Conservation (phyloP, 179 eudicot species). For the Spinacia oleracea region DNA sequence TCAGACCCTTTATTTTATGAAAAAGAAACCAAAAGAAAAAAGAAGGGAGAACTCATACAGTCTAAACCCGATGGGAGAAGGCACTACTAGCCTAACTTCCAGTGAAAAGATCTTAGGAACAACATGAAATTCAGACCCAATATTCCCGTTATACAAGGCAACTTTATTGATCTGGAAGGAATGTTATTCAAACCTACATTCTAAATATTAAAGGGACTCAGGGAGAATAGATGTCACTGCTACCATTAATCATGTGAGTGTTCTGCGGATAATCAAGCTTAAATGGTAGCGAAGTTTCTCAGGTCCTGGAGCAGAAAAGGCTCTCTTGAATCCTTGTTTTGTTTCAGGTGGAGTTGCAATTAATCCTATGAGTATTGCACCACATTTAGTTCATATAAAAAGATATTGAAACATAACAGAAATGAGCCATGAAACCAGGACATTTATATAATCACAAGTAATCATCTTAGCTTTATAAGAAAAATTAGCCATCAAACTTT, state of each 20-base stretch:
- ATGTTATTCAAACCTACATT: no score
- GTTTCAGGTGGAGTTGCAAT: conserved; percentile 62
- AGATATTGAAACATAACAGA: no score
- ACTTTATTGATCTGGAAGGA: no score
- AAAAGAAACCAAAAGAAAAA: no score
- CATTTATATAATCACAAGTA: not conserved
- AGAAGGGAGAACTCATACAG: no score
- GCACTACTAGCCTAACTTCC: no score
- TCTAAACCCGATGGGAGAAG: no score
- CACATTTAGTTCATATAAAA: not conserved
- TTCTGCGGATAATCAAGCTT: not conserved
- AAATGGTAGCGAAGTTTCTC: conserved; percentile 97
- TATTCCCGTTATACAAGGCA: no score
- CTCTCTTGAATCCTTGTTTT: conserved; percentile 97
- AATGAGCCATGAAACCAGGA: not conserved
- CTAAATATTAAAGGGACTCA: no score
- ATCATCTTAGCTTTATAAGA: not conserved
- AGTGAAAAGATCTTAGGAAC: no score
- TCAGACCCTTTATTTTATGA: no score
- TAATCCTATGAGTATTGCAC: conserved; percentile 48
- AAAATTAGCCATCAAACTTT: not conserved
- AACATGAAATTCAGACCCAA: no score
- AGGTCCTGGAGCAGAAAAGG: conserved; percentile 92
- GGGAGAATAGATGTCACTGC: not conserved
- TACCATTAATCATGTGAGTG: not conserved